Base-by-base conservation (phyloP, 768 basidiomycete species). In the Lentinula sp. region DNA sequence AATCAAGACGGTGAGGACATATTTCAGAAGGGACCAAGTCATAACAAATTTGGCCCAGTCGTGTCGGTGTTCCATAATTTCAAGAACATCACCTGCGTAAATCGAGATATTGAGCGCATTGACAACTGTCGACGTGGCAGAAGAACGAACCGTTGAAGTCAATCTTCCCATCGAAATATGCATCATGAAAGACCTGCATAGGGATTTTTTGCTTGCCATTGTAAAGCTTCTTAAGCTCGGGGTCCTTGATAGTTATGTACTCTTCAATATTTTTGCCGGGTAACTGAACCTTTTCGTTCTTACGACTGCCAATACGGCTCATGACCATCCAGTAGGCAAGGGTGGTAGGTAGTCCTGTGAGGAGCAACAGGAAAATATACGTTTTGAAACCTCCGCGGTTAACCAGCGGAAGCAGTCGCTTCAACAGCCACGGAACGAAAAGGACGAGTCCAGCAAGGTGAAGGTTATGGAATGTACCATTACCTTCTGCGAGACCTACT, bases 161-260 rank as follows among this genome's bases (percentile, higher is more conserved):
- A 63, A 95, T 85, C 76, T 98, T 98, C 53, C 88, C 88, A 54
- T 95, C 94, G 71, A 99, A 98, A 77, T 89, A 98, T 64, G 93
- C 92, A 78, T 99, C 97, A 70, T 98, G 89, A 81, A 97, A 96
- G 65, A 91, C 76, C 76, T 99, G 96, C 88, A 97, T 95, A 56
- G 95, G 95, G 61, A 99, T 98, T 75, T 97, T 98, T 67, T 86
- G 84, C 75, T 87, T 91, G 65, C 87, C 89, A 35, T 84, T 74
- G 77, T 95, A 98, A 62, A 85, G 78, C 34, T 80, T 79, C 78
- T 86, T 91, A 70, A 98, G 82, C 62, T 87, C 89, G 0, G 77
- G 74, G 76, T 96, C 93, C 62, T 92, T 87, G 76, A 98, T 88
- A 49, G 87, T 89, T 69, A 98, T 90, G 72, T 98, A 99, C 65